phyloP scores from a whole-genome alignment of 1,284 basidiomycete species.

The Papiliotrema terrestris region DNA sequence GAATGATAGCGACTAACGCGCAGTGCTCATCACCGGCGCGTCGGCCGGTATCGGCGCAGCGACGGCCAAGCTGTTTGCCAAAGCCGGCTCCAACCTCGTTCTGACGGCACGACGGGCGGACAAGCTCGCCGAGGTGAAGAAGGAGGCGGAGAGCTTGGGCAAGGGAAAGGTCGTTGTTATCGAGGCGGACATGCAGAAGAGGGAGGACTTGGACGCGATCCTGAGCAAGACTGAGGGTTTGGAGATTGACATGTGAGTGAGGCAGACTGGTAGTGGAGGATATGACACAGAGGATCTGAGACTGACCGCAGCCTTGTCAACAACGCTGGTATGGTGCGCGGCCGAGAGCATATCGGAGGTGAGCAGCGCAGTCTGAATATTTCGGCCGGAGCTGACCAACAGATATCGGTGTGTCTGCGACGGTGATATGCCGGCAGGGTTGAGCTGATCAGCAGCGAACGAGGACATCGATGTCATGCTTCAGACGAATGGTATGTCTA shows the following conservation, averaged over 20 bases:
- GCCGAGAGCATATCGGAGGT: conserved; percentile 47
- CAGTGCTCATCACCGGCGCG: conserved; percentile 44
- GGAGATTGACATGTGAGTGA: conserved; percentile 40
- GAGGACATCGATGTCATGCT: conserved; percentile 66
- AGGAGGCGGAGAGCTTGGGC: conserved; percentile 21
- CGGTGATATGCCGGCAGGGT: neutral
- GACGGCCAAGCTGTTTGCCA: conserved; percentile 40
- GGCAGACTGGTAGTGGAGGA: neutral
- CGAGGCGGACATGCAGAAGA: conserved; percentile 40
- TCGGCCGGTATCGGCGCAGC: conserved; percentile 45
- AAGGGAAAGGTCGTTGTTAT: conserved; percentile 34
- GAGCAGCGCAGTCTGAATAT: conserved; percentile 6
- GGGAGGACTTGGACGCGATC: conserved; percentile 27
- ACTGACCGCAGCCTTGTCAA: conserved; percentile 41
- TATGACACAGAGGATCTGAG: neutral
- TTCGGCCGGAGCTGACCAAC: neutral
- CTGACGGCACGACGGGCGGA: conserved; percentile 38
- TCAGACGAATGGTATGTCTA: conserved; percentile 63
- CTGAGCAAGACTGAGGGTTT: conserved; percentile 30
- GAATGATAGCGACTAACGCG: conserved; percentile 8
- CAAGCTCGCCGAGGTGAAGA: conserved; percentile 35
- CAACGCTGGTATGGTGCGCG: conserved; percentile 49
- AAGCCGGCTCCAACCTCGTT: conserved; percentile 39
- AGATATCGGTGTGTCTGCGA: conserved; percentile 31
- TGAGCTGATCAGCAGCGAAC: conserved; percentile 16